A percentile compares a stretch with the other conserved stretches of the same genome.
phyloP scores from a whole-genome alignment of 345 rosid genomes.

The Eucalyptus regnans region DNA sequence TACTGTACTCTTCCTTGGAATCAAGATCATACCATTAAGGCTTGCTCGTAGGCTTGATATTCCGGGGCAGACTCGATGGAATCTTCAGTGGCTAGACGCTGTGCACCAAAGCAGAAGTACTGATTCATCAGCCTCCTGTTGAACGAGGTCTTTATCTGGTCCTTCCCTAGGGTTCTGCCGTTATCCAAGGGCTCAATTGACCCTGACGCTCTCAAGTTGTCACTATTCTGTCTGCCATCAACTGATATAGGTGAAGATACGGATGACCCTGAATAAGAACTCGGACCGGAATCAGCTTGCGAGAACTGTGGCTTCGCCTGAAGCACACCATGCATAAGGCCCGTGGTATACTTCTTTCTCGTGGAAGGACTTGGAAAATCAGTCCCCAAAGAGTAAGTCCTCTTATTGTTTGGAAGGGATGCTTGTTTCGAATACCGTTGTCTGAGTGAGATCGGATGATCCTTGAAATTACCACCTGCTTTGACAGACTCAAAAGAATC shows the following conservation, averaged over 20 bases:
- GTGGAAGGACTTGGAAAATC: constrained; percentile 67
- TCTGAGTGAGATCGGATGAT: constrained; percentile 51
- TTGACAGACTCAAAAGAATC: constrained; percentile 8
- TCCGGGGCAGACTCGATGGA: constrained; percentile 1
- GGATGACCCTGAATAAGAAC: constrained; percentile 22
- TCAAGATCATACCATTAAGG: background rate
- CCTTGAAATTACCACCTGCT: constrained; percentile 3
- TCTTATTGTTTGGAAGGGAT: constrained; percentile 26
- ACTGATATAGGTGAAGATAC: constrained; percentile 14
- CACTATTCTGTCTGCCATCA: constrained; percentile 2
- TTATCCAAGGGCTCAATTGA: background rate
- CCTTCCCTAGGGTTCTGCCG: background rate
- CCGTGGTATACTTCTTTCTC: constrained; percentile 46
- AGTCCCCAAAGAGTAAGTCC: constrained; percentile 22
- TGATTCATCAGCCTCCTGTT: constrained; percentile 49
- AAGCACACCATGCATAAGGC: constrained; percentile 69
- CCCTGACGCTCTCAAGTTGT: background rate
- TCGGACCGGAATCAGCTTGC: constrained; percentile 24
- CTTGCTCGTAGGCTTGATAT: constrained; percentile 24
- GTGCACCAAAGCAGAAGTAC: constrained; percentile 59
- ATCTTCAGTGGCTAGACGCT: constrained; percentile 41
- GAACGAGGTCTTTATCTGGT: constrained; percentile 23
- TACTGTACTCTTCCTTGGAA: background rate
- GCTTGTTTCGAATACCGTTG: constrained; percentile 38
- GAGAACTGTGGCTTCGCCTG: constrained; percentile 31